These are phyloP conservation scores for Akanthomyces uredinophilus DNA, from an alignment of 2,329 filamentous ascomycete genomes.

Conservation along the genomic window DNA sequence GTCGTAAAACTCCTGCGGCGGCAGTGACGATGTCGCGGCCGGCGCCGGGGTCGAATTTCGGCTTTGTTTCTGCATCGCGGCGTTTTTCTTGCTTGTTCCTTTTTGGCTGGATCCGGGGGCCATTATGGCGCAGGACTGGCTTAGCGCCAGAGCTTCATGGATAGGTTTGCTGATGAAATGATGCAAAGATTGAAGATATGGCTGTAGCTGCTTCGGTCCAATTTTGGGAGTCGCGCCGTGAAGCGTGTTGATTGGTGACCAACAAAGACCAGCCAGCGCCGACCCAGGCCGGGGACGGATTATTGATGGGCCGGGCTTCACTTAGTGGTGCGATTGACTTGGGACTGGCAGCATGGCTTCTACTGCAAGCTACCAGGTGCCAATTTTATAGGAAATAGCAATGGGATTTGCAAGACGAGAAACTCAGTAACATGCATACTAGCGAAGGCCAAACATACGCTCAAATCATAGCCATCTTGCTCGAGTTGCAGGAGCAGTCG, in stretches of 20 bases:
- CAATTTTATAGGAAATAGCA: too few relatives aligned
- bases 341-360: background rate
- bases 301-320: conserved; percentile 2
- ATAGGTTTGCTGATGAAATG: background rate
- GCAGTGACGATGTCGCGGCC: conserved; percentile 40
- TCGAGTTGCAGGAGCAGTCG: background rate
- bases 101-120: conserved; percentile 55
- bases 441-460: background rate
- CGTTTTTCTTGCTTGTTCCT: conserved; percentile 60
- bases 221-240: background rate
- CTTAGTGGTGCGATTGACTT: background rate
- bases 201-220: background rate
- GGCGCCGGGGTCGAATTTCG: conserved; percentile 74
- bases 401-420: too few relatives aligned
- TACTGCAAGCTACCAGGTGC: too few relatives aligned
- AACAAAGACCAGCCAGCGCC: background rate
- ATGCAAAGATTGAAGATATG: conserved; percentile 4
- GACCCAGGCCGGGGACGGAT: conserved; percentile 1
- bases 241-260: conserved; percentile 7
- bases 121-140: conserved; percentile 35
- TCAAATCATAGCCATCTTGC: background rate
- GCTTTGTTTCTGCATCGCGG: conserved; percentile 62
- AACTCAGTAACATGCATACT: too few relatives aligned
- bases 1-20: conserved; percentile 49
- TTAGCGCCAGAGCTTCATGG: conserved; percentile 13